phyloP scores from a whole-genome alignment of 176 grass and related monocot species.

The Panicum miliaceum region DNA sequence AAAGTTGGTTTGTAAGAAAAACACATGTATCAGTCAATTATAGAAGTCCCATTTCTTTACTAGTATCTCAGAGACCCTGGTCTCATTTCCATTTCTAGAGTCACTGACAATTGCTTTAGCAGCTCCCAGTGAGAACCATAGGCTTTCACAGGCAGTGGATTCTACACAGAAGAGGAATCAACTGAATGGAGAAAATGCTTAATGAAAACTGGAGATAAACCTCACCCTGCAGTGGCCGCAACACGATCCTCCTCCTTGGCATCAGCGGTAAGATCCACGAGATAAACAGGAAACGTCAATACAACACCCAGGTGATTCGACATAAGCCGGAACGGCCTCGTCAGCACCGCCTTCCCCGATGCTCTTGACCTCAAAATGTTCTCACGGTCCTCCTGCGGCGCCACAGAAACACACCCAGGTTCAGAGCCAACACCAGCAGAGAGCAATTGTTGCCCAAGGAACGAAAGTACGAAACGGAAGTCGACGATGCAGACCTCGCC shows the following conservation, averaged over 20 bases:
- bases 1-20: background rate
- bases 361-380: slow-evolving; percentile 87
- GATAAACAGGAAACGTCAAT: slow-evolving; percentile 92
- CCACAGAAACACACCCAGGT: slow-evolving; percentile 1
- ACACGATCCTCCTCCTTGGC: slow-evolving; percentile 69
- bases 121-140: background rate
- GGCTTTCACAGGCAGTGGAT: background rate
- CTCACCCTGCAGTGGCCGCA: slow-evolving; percentile 88
- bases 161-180: slow-evolving; percentile 19
- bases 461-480: background rate
- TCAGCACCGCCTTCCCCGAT: slow-evolving; percentile 87
- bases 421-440: slow-evolving; percentile 26
- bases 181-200: background rate
- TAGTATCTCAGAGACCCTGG: background rate
- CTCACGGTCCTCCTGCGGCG: slow-evolving; percentile 80
- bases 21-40: background rate
- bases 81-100: background rate
- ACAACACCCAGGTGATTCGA: slow-evolving; percentile 95
- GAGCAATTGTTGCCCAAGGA: slow-evolving; percentile 26
- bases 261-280: slow-evolving; percentile 53
- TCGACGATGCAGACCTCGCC: slow-evolving; percentile 49
- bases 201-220: slow-evolving; percentile 12
- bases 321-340: slow-evolving; percentile 81
- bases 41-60: background rate
- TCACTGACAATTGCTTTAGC: background rate